phyloP scores from a whole-genome alignment of 345 rosid species.

The Hibiscus mutabilis region DNA sequence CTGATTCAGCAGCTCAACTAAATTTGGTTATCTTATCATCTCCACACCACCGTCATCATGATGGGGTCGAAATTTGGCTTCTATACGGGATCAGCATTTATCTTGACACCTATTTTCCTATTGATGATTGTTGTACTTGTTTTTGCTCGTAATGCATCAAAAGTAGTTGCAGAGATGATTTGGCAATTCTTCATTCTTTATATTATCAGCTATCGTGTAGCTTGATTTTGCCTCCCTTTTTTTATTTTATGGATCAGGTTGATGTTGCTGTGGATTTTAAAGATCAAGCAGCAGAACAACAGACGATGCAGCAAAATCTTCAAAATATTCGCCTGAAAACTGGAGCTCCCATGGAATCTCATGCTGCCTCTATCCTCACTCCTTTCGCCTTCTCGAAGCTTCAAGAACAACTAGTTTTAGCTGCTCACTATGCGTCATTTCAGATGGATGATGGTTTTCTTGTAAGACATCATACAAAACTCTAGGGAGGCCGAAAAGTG shows the following conservation, averaged over 20 bases:
- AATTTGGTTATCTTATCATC: neutral
- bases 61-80: neutral
- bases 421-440: conserved; percentile 91
- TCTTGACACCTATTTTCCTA: neutral
- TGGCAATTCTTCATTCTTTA: neutral
- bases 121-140: neutral
- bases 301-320: conserved; percentile 91
- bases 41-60: neutral
- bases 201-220: neutral
- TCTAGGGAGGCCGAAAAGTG: conserved; percentile 86
- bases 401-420: conserved; percentile 92
- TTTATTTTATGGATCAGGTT: conserved; percentile 43
- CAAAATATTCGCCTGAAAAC: conserved; percentile 82
- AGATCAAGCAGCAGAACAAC: conserved; percentile 97
- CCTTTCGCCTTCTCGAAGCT: conserved; percentile 94
- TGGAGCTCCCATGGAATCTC: conserved; percentile 94
- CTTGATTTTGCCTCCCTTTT: neutral
- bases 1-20: neutral
- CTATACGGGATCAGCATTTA: neutral
- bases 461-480: conserved; percentile 89
- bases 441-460: conserved; percentile 78
- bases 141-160: conserved; percentile 1
- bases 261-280: conserved; percentile 81
- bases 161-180: neutral
- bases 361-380: conserved; percentile 78